phyloP scores from a whole-genome alignment of 1,284 basidiomycete genomes.

The Malassezia equina region DNA sequence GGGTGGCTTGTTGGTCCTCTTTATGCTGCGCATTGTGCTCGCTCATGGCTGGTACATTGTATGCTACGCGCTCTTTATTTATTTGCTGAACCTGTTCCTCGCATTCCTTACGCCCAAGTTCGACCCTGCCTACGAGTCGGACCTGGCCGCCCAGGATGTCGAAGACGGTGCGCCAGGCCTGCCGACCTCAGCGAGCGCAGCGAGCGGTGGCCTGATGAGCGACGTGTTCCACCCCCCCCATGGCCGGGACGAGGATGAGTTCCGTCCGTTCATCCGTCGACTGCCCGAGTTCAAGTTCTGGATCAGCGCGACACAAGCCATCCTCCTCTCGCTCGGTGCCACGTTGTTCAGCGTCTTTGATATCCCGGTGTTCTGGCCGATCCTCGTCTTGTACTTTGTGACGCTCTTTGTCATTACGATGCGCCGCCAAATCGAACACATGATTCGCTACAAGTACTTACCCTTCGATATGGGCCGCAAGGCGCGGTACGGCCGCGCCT shows the following conservation, averaged over 20 bases:
- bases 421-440: constrained; percentile 57
- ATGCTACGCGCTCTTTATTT: constrained; percentile 47
- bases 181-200: constrained; percentile 31
- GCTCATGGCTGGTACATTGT: constrained; percentile 87
- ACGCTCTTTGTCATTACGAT: constrained; percentile 50
- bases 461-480: constrained; percentile 86
- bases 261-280: constrained; percentile 75
- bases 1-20: constrained; percentile 62
- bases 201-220: constrained; percentile 34
- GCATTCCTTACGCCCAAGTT: constrained; percentile 87
- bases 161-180: constrained; percentile 70
- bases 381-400: constrained; percentile 69
- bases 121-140: constrained; percentile 86
- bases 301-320: constrained; percentile 84
- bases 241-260: constrained; percentile 50
- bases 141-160: constrained; percentile 83
- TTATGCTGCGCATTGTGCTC: constrained; percentile 75
- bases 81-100: constrained; percentile 57
- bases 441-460: constrained; percentile 87
- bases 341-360: constrained; percentile 57
- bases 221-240: constrained; percentile 56
- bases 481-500: constrained; percentile 43
- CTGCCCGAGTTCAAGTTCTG: constrained; percentile 87
- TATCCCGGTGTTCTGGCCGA: constrained; percentile 96
- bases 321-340: constrained; percentile 61